Evolutionary conservation across 345 rosid species (phyloP), one percentile per base, ranked within the genome.

Genomic region (Populus ilicifolia): DNA sequence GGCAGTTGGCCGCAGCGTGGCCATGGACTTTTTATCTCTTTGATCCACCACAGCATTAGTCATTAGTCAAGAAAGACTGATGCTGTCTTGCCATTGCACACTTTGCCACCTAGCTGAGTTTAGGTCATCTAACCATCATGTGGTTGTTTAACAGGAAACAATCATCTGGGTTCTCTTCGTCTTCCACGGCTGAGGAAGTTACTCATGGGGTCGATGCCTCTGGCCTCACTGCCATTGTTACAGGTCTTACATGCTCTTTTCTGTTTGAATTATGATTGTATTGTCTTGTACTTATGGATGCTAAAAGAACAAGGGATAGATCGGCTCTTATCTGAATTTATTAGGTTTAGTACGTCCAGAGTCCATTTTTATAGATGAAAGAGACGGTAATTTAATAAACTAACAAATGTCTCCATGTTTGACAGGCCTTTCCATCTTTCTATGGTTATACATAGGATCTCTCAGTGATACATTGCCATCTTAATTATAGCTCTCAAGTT

Each of bases 101-200:
- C 27, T 59, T 29, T 59, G 63, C 63, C 61, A 21, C 25, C 21
- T 54, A 1, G 0, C 50, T 46, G 11, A 20, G 21, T 20, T 8
- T 54, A 7, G 11, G 8, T 20, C 25, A 3, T 21, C 11, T 59
- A 11, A 41, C 44, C 64, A 23, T 59, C 64, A 88, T 89, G 97
- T 86, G 93, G 94, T 76, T 82, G 50, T 87, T 92, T 69, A 76
- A 87, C 75, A 82, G 84, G 76, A 92, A 86, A 82, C 90, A 91
- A 39, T 79, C 87, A 44, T 90, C 97, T 73, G 97, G 97, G 73
- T 93, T 91, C 89, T 93, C 96, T 11, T 56, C 89, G 75, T 84
- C 86, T 48, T 90, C 96, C 70, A 90, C 93, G 8, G 98, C 98
- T 0, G 96, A 91, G 88, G 90, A 93, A 80, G 96, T 91, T 25